These are phyloP conservation scores for Yueomyces sinensis DNA, from an alignment of 805 yeast genomes.

Conservation along the genomic window DNA sequence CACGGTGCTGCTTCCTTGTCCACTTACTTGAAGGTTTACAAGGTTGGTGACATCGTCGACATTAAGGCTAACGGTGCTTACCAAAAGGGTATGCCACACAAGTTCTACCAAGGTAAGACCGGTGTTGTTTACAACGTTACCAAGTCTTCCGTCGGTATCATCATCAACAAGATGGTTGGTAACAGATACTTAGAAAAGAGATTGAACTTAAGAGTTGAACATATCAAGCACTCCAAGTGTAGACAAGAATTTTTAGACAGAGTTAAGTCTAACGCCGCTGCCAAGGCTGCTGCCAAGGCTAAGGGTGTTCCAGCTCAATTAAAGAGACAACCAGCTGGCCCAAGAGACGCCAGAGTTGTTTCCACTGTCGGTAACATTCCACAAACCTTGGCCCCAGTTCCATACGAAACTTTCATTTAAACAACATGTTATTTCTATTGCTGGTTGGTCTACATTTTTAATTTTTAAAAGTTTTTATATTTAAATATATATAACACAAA, in stretches of 20 bases:
- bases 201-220: conserved; percentile 97
- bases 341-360: conserved; percentile 86
- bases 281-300: conserved; percentile 88
- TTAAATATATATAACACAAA: background rate
- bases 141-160: conserved; percentile 96
- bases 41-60: conserved; percentile 98
- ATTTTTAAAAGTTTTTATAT: background rate
- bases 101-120: conserved; percentile 99
- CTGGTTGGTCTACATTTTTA: background rate
- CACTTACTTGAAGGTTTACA: conserved; percentile 94
- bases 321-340: conserved; percentile 97
- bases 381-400: conserved; percentile 96
- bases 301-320: conserved; percentile 81
- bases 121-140: conserved; percentile 99
- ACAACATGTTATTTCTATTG: conserved; percentile 5
- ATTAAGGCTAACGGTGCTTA: conserved; percentile 98
- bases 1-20: conserved; percentile 93
- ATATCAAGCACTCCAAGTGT: conserved; percentile 98
- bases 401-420: conserved; percentile 99
- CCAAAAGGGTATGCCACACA: conserved; percentile 99
- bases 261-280: conserved; percentile 93
- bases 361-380: conserved; percentile 75
- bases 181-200: conserved; percentile 98
- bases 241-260: conserved; percentile 98
- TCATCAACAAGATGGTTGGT: conserved; percentile 97